Conservation (phyloP, 257 asterid genomes). For the Verbascum thapsus region DNA sequence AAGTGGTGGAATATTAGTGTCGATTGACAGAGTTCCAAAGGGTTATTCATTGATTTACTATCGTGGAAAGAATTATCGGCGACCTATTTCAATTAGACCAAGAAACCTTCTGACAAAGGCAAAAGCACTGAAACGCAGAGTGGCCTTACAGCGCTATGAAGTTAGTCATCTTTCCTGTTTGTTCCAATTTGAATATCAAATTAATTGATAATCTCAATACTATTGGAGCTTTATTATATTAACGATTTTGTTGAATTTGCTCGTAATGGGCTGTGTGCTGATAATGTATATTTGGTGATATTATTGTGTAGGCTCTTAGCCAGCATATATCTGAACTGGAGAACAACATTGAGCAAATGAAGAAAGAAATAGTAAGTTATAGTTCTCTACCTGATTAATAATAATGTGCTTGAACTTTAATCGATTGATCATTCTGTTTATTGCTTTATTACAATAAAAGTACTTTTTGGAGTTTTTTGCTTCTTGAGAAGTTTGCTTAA, state of each 20-base stretch:
- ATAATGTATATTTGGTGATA: conserved; percentile 26
- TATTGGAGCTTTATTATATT: background rate
- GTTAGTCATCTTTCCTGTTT: conserved; percentile 45
- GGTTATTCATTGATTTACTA: conserved; percentile 81
- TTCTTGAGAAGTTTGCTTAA: conserved; percentile 1
- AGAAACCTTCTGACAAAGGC: conserved; percentile 98
- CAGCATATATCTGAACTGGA: conserved; percentile 93
- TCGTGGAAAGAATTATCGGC: conserved; percentile 91
- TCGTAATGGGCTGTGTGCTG: conserved; percentile 11
- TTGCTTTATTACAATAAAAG: background rate
- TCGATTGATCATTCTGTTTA: background rate
- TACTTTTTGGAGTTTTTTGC: background rate
- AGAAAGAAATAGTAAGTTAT: conserved; percentile 68
- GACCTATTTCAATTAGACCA: conserved; percentile 87
- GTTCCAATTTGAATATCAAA: conserved; percentile 24
- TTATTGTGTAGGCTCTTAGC: conserved; percentile 76
- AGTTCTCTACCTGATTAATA: conserved; percentile 18
- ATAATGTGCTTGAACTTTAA: background rate
- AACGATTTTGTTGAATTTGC: background rate
- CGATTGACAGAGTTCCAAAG: conserved; percentile 86
- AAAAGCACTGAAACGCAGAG: conserved; percentile 92
- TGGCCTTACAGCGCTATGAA: conserved; percentile 97
- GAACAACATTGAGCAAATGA: conserved; percentile 69
- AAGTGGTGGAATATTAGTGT: conserved; percentile 91
- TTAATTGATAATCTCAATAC: conserved; percentile 3